Conservation (phyloP, 805 yeast genomes). For the Spathaspora gorwiae region DNA sequence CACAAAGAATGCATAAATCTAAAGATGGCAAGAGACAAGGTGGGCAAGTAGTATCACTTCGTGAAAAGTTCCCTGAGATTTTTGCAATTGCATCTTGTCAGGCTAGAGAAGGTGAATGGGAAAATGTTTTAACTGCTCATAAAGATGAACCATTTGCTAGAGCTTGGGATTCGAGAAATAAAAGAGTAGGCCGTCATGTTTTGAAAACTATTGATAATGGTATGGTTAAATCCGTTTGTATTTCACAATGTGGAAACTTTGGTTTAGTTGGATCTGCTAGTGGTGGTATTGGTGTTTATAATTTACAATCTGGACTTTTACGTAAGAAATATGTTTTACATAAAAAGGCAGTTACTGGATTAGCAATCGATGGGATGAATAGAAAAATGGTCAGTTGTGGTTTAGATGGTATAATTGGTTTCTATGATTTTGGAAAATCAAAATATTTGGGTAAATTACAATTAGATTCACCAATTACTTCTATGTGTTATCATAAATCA, state of each 20-base stretch:
- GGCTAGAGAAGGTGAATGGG: slow-evolving; percentile 87
- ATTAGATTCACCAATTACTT: slow-evolving; percentile 73
- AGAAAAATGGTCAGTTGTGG: slow-evolving; percentile 82
- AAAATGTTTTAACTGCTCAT: slow-evolving; percentile 84
- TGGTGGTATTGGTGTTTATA: slow-evolving; percentile 83
- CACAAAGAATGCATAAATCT: slow-evolving; percentile 58
- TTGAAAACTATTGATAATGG: slow-evolving; percentile 77
- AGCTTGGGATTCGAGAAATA: slow-evolving; percentile 81
- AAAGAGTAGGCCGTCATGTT: slow-evolving; percentile 72
- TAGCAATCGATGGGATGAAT: slow-evolving; percentile 87
- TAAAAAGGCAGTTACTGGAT: slow-evolving; percentile 79
- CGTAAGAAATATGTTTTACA: slow-evolving; percentile 69
- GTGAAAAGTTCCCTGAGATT: slow-evolving; percentile 76
- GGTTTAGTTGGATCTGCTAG: slow-evolving; percentile 83
- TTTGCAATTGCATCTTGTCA: slow-evolving; percentile 65
- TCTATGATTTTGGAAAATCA: slow-evolving; percentile 76
- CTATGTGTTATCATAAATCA: slow-evolving; percentile 69
- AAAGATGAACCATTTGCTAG: slow-evolving; percentile 78
- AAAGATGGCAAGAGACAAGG: slow-evolving; percentile 39
- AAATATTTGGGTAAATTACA: slow-evolving; percentile 61
- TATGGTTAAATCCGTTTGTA: slow-evolving; percentile 64
- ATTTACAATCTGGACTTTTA: slow-evolving; percentile 84
- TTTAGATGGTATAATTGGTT: slow-evolving; percentile 83
- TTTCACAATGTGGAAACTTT: slow-evolving; percentile 94
- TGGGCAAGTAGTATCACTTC: slow-evolving; percentile 50